phyloP scores from a whole-genome alignment of 2,329 filamentous ascomycete species.

The Beauveria sp. region DNA sequence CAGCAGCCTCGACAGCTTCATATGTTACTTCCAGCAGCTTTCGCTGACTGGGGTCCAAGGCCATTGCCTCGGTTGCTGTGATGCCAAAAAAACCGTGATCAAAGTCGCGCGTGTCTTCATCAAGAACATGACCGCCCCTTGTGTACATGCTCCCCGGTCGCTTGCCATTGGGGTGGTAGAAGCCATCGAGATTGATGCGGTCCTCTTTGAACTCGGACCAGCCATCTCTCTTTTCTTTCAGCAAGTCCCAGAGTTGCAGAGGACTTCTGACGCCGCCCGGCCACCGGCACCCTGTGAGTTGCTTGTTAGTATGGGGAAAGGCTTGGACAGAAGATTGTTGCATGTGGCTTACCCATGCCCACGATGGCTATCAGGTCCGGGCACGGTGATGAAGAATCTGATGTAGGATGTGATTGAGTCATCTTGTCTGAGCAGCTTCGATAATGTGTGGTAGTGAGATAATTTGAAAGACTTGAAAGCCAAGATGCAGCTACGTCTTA shows the following conservation, averaged over 20 bases:
- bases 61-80: neutral
- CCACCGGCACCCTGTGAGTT: neutral
- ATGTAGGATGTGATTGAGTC: neutral
- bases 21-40: neutral
- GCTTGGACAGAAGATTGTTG: neutral
- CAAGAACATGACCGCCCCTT: neutral
- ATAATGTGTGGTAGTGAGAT: neutral
- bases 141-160: neutral
- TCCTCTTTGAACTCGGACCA: neutral
- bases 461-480: neutral
- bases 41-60: neutral
- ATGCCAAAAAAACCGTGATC: neutral
- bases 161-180: neutral
- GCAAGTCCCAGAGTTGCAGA: neutral
- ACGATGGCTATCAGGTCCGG: neutral
- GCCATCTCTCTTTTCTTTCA: neutral
- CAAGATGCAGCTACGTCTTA: neutral
- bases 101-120: neutral
- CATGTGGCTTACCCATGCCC: neutral
- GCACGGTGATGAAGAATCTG: neutral
- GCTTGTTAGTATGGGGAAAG: neutral
- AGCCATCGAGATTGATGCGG: neutral
- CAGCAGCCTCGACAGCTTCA: conserved; percentile 1
- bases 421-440: neutral
- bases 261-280: neutral